Base-by-base conservation (phyloP, 116 monocot species). In the Iris pallida region DNA sequence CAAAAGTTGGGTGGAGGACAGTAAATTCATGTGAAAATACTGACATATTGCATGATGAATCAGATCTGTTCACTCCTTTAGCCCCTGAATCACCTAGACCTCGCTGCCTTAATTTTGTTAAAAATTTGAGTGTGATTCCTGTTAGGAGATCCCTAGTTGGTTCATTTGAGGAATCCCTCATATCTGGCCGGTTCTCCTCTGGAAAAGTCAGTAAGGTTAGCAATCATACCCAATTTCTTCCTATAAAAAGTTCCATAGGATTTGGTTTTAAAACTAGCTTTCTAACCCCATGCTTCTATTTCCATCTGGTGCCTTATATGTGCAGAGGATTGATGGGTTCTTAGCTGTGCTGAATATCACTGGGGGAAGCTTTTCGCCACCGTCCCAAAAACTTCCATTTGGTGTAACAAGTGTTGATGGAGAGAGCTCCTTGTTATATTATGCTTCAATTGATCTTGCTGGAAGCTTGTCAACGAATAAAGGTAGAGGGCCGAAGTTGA, bases 161-260 rank as follows among this genome's bases (percentile, higher is more conserved):
- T 68, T 96, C 96, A 54, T 96, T 96, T 81, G 96, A 96, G 72
- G 96, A 96, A 75, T 96, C 92, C 54, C 96, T 96, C 51, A 75
- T 96, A 69, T 92, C 96, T 55, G 92, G 96, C 45, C 83, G 89
- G n/a, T 77, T 91, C 63, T 85, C 77, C 6, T 84, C 80, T 70
- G 80, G 81, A 40, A 87, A 89, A 73, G 79, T 79, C 16, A 66
- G 81, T 66, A 84, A 92, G 87, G 89, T 89, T 43, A 20, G 68
- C 65, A 14, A 42, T 7, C 48, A 66, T 66, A 52, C 52, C 2
- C 4, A 5, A 13, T 52, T 53, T 20, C 13, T 51, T 13, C 3
- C 52, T 66, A 65, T 48, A 20, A 66, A 12, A 1, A 12, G 12
- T 63, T 8, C 40, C 51, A 16, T 15, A 45, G 42, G 5, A 45